Conservation (phyloP, 108 stramenopile species). For the Stephanodiscus minutulus region DNA sequence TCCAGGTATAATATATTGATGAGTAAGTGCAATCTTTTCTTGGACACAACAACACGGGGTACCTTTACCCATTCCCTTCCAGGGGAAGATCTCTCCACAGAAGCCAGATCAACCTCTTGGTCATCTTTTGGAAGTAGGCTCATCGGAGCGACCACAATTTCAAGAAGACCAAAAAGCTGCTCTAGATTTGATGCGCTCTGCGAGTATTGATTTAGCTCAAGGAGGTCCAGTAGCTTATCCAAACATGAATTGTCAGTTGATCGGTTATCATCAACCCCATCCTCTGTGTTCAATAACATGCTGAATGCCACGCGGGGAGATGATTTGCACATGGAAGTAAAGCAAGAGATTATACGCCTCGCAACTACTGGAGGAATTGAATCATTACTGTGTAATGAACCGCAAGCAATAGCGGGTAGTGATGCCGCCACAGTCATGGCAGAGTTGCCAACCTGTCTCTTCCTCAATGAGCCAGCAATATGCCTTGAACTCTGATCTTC, state of each 20-base stretch:
- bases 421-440: slow-evolving; percentile 76
- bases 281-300: slow-evolving; percentile 42
- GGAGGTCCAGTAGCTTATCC: slow-evolving; percentile 70
- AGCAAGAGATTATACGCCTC: slow-evolving; percentile 67
- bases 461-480: slow-evolving; percentile 35
- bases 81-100: slow-evolving; percentile 51
- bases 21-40: slow-evolving; percentile 63
- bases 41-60: slow-evolving; percentile 68
- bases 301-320: slow-evolving; percentile 67
- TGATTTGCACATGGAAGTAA: slow-evolving; percentile 59
- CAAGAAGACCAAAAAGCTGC: slow-evolving; percentile 74
- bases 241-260: slow-evolving; percentile 42
- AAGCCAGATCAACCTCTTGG: slow-evolving; percentile 46
- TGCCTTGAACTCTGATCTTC: slow-evolving; percentile 37
- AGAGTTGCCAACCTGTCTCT: slow-evolving; percentile 54
- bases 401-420: slow-evolving; percentile 66
- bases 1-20: slow-evolving; percentile 77
- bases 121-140: slow-evolving; percentile 70
- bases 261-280: slow-evolving; percentile 3
- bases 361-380: slow-evolving; percentile 77
- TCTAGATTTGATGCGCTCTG: slow-evolving; percentile 81
- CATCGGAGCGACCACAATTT: slow-evolving; percentile 64
- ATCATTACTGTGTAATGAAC: slow-evolving; percentile 35
- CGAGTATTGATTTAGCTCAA: slow-evolving; percentile 60
- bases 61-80: slow-evolving; percentile 80